phyloP scores from a whole-genome alignment of 371 early-diverging fungal genomes.

The Sporodiniella umbellata region DNA sequence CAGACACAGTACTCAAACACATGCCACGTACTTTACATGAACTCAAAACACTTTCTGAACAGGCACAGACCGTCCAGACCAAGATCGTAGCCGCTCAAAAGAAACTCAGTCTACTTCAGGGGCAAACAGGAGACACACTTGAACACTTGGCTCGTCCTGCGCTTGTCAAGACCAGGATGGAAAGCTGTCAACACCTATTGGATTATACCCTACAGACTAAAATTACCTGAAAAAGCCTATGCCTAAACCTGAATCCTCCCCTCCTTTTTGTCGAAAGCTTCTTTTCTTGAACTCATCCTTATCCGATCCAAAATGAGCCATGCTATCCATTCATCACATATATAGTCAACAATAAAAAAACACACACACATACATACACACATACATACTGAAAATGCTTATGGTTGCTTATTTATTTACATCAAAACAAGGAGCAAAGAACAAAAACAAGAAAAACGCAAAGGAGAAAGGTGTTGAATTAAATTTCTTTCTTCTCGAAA shows the following conservation, averaged over 20 bases:
- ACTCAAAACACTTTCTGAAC: constrained; percentile 56
- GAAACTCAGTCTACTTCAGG: constrained; percentile 26
- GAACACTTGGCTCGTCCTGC: constrained; percentile 66
- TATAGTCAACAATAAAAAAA: too few relatives aligned
- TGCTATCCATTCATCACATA: too few relatives aligned
- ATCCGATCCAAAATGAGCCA: too few relatives aligned
- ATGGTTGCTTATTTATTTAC: too few relatives aligned
- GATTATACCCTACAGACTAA: background rate
- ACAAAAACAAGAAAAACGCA: constrained; percentile 19
- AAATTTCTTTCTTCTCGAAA: background rate
- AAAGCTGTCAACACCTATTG: constrained; percentile 24
- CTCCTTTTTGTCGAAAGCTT: background rate
- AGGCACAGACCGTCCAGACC: constrained; percentile 48
- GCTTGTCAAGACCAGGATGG: constrained; percentile 71
- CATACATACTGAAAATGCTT: too few relatives aligned
- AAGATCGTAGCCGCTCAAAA: constrained; percentile 45
- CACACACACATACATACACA: too few relatives aligned
- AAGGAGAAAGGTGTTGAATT: too few relatives aligned
- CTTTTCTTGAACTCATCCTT: too few relatives aligned
- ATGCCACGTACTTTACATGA: constrained; percentile 69
- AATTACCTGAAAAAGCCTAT: background rate
- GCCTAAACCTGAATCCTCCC: background rate
- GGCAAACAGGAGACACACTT: constrained; percentile 41
- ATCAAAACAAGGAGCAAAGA: background rate
- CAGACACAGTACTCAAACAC: constrained; percentile 46